These are phyloP conservation scores for Drechslerella dactyloides DNA, from an alignment of 2,329 filamentous ascomycete species.

Conservation along the genomic window DNA sequence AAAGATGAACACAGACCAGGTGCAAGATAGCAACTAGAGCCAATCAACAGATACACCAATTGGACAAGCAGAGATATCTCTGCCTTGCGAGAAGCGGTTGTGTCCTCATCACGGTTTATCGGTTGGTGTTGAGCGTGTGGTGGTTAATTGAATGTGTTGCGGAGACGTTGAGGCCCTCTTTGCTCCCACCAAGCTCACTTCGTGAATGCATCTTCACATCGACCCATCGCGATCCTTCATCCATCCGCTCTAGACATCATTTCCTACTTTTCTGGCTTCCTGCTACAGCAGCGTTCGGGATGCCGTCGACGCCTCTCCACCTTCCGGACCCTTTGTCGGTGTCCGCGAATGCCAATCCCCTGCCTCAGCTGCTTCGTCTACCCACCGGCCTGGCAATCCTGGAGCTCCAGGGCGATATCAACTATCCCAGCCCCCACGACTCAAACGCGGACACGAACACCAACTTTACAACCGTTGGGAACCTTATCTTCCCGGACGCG, in stretches of 20 bases:
- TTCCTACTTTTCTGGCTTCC: no score
- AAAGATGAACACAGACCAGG: no score
- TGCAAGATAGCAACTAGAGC: no score
- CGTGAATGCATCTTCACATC: not conserved
- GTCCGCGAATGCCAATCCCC: conserved; percentile 61
- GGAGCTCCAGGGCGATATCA: conserved; percentile 90
- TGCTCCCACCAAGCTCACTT: not conserved
- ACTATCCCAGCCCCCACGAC: conserved; percentile 65
- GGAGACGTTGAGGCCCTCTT: not conserved
- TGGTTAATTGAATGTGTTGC: conserved; percentile 29
- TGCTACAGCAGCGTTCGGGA: not conserved
- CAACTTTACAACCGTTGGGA: conserved; percentile 68
- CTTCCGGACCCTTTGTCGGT: conserved; percentile 16
- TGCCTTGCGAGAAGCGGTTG: no score
- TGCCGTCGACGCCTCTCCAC: conserved; percentile 38
- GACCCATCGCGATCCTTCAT: not conserved
- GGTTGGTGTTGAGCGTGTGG: conserved; percentile 38
- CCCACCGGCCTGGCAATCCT: conserved; percentile 87
- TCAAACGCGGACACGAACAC: conserved; percentile 18
- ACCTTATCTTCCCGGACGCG: conserved; percentile 74
- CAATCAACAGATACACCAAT: no score
- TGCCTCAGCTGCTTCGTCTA: conserved; percentile 84
- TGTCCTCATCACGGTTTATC: no score
- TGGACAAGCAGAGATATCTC: no score
- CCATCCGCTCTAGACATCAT: no score